phyloP scores from a whole-genome alignment of 495 filamentous ascomycete species.

The Aspergillus avenaceus region DNA sequence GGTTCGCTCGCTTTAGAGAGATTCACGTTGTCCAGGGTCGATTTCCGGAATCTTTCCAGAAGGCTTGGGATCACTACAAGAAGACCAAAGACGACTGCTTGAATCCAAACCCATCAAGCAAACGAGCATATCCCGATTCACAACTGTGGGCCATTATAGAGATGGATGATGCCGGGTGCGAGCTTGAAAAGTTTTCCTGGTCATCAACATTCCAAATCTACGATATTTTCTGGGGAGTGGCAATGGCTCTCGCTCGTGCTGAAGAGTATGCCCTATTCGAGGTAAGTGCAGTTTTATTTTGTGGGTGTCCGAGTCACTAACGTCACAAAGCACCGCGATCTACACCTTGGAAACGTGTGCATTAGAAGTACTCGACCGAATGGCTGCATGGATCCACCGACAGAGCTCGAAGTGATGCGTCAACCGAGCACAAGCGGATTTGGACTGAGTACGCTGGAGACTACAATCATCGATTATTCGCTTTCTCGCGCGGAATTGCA shows the following conservation, averaged over 20 bases:
- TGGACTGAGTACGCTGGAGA: conserved; percentile 64
- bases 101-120: conserved; percentile 62
- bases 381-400: conserved; percentile 30
- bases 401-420: conserved; percentile 25
- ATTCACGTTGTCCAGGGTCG: conserved; percentile 69
- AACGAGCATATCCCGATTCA: conserved; percentile 54
- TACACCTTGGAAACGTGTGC: conserved; percentile 87
- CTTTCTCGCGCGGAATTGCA: conserved; percentile 61
- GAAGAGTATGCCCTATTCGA: conserved; percentile 74
- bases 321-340: conserved; percentile 63
- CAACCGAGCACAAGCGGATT: conserved; percentile 46
- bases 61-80: conserved; percentile 61
- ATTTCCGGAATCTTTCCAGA: conserved; percentile 56
- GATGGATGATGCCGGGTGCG: conserved; percentile 79
- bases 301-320: too few relatives aligned
- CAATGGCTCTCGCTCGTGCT: conserved; percentile 70
- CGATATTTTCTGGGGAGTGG: conserved; percentile 82
- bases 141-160: conserved; percentile 81
- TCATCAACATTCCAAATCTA: conserved; percentile 60
- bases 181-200: conserved; percentile 61
- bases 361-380: conserved; percentile 46
- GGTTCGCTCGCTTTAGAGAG: conserved; percentile 88
- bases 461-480: conserved; percentile 88
- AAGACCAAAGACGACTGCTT: conserved; percentile 55
- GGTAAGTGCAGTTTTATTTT: too few relatives aligned